A percentile compares a stretch with the other conserved stretches of the same genome.
phyloP scores from a whole-genome alignment of 2,329 filamentous ascomycete species.

The Aspergillus sp. region DNA sequence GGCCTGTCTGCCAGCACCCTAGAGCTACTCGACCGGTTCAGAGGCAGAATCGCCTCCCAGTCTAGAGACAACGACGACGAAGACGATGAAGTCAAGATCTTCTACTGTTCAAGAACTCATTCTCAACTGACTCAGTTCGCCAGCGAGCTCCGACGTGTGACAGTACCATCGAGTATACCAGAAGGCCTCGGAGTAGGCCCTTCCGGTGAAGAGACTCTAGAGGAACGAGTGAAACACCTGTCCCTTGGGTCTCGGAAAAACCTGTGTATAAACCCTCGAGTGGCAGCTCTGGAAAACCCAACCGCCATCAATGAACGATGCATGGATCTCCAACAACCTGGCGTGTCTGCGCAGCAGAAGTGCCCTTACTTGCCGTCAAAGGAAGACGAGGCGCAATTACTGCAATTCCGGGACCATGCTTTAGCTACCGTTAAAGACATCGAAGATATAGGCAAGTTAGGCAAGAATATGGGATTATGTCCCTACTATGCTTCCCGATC shows the following conservation, averaged over 20 bases:
- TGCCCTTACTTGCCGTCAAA: conserved; percentile 79
- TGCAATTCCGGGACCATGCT: conserved; percentile 81
- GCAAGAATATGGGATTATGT: conserved; percentile 76
- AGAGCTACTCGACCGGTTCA: conserved; percentile 68
- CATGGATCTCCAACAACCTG: conserved; percentile 79
- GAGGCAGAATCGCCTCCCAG: conserved; percentile 40
- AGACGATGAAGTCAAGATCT: conserved; percentile 72
- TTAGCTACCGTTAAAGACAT: conserved; percentile 88
- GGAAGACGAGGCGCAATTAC: conserved; percentile 67
- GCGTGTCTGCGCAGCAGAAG: conserved; percentile 59
- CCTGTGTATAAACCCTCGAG: conserved; percentile 83
- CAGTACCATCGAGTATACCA: conserved; percentile 70
- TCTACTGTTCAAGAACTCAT: conserved; percentile 89
- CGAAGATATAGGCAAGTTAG: conserved; percentile 79
- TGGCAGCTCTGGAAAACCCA: conserved; percentile 65
- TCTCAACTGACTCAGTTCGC: conserved; percentile 90
- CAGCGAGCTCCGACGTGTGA: conserved; percentile 74
- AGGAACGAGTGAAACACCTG: conserved; percentile 73
- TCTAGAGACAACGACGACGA: conserved; percentile 47
- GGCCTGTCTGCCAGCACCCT: conserved; percentile 73
- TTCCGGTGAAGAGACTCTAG: conserved; percentile 28
- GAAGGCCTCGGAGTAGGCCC: conserved; percentile 28
- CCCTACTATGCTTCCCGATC: conserved; percentile 94
- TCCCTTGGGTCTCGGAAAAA: conserved; percentile 84
- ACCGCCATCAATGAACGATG: conserved; percentile 93